phyloP scores from a whole-genome alignment of 1,284 basidiomycete genomes.

The Boletus subluridellus region DNA sequence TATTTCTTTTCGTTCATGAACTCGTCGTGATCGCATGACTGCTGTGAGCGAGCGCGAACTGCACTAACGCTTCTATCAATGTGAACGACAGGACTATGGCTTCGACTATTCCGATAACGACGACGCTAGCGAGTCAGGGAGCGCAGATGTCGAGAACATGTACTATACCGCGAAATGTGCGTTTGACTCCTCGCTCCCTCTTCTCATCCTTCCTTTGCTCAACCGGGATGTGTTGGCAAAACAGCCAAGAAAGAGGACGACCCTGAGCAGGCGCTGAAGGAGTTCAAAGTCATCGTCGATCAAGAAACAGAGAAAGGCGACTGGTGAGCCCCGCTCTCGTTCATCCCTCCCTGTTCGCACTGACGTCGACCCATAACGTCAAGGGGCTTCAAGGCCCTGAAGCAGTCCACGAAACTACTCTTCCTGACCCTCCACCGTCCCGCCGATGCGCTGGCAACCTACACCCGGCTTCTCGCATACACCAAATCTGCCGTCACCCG shows the following conservation, averaged over 20 bases:
- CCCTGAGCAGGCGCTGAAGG: slow-evolving; percentile 83
- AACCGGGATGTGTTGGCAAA: neutral
- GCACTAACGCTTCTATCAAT: slow-evolving; percentile 5
- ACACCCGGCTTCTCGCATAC: slow-evolving; percentile 83
- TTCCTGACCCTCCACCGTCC: slow-evolving; percentile 79
- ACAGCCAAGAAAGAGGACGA: slow-evolving; percentile 90
- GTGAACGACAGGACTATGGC: slow-evolving; percentile 75
- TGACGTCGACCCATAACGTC: slow-evolving; percentile 3
- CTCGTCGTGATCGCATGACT: slow-evolving; percentile 4
- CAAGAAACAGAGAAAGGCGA: slow-evolving; percentile 90
- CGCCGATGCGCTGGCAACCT: slow-evolving; percentile 81
- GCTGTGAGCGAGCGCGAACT: neutral
- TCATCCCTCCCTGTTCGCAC: neutral
- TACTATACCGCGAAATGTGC: slow-evolving; percentile 97
- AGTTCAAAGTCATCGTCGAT: slow-evolving; percentile 84
- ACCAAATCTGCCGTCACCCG: slow-evolving; percentile 90
- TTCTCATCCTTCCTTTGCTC: neutral
- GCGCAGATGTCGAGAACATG: slow-evolving; percentile 96
- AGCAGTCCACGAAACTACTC: slow-evolving; percentile 95
- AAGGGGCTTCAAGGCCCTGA: slow-evolving; percentile 98
- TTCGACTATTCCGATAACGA: slow-evolving; percentile 96
- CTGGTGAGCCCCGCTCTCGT: slow-evolving; percentile 55
- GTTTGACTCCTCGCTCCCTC: slow-evolving; percentile 24
- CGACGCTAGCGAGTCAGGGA: slow-evolving; percentile 73
- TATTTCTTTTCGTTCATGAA: slow-evolving; percentile 14